Percentiles rank a stretch among this genome's conserved stretches.
These are phyloP conservation scores for Saccharomyces hybrid DNA, from an alignment of 1,139 yeast genomes.

Conservation along the genomic window DNA sequence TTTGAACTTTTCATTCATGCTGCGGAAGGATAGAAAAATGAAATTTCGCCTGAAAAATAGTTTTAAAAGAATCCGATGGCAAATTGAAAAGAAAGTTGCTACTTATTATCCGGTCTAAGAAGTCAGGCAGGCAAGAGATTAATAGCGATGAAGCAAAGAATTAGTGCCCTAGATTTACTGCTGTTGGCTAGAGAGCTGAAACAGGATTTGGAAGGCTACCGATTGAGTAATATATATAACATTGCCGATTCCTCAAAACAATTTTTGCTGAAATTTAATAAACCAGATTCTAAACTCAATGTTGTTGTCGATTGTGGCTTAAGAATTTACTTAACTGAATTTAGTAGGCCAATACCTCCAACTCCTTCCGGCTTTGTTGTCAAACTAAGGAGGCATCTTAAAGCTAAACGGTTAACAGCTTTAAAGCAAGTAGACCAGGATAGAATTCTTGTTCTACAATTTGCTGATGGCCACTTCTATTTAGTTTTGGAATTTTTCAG, in stretches of 20 bases:
- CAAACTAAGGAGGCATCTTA: constrained; percentile 79
- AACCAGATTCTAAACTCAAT: constrained; percentile 73
- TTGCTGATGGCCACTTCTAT: constrained; percentile 72
- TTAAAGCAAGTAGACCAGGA: constrained; percentile 71
- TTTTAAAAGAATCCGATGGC: background rate
- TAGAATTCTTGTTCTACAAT: constrained; percentile 70
- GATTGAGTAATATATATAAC: constrained; percentile 83
- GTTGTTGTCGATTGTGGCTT: constrained; percentile 83
- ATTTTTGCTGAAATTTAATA: constrained; percentile 69
- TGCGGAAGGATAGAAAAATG: background rate
- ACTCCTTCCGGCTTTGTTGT: constrained; percentile 81
- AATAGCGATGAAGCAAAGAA: constrained; percentile 56
- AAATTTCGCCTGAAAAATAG: background rate
- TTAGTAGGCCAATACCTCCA: constrained; percentile 70
- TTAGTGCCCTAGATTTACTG: constrained; percentile 75
- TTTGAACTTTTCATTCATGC: background rate
- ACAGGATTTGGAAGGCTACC: constrained; percentile 47
- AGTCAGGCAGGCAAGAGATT: background rate
- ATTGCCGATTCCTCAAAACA: constrained; percentile 65
- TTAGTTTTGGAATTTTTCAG: constrained; percentile 87
- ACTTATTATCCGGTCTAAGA: background rate
- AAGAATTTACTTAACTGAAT: constrained; percentile 70
- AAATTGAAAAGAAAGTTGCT: background rate
- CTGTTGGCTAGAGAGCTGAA: constrained; percentile 62
- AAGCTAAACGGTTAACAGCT: constrained; percentile 66